Evolutionary conservation across 2,329 filamentous ascomycete species (phyloP), one percentile per base, ranked within the genome.

Genomic region (Sporothrix dimorphospora): DNA sequence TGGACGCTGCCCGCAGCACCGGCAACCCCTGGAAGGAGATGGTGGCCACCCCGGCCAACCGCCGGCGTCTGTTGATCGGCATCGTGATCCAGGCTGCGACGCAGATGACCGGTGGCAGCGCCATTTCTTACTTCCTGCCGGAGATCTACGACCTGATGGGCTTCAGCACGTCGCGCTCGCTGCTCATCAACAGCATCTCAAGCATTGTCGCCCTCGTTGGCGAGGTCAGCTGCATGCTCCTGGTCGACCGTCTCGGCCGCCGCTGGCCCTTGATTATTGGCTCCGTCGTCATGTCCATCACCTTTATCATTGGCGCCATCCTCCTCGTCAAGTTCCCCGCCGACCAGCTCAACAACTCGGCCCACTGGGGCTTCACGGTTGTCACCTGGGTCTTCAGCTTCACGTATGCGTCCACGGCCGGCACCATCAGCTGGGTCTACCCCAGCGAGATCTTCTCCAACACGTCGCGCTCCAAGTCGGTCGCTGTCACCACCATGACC

Each of bases 391-490:
- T 61, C 14, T 61, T 61, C 55, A 38, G 30, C 16, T 61, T 61
- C 14, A 61, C 55, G 4, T 61, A 61, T 40, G 55, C 55, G 30
- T 61, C 55, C 11, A 61, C 55, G 6, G 30, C 55, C 55, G 55
- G 55, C 30, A 61, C 55, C 55, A 61, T 61, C 55, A 61, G 55
- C 55, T 61, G 55, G 55, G 19, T 61, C 55, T 61, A 61, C 19
- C 55, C 55, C 30, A 61, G 55, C 19, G 55, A 61, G 30, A 61
- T 61, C 8, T 61, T 61, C 8, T 61, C 55, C 30, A 61, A 61
- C 30, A n/a, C 30, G 9, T 61, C 55, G 30, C 55, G 55, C 30
- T 61, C 55, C 30, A 61, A 61, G 55, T 38, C 55, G 6, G 55
- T 61, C 7, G 55, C 55, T 7, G 16, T 61, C 16, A 40, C 30